Base-by-base conservation (phyloP, 768 basidiomycete genomes). In the Cubamyces sp. region DNA sequence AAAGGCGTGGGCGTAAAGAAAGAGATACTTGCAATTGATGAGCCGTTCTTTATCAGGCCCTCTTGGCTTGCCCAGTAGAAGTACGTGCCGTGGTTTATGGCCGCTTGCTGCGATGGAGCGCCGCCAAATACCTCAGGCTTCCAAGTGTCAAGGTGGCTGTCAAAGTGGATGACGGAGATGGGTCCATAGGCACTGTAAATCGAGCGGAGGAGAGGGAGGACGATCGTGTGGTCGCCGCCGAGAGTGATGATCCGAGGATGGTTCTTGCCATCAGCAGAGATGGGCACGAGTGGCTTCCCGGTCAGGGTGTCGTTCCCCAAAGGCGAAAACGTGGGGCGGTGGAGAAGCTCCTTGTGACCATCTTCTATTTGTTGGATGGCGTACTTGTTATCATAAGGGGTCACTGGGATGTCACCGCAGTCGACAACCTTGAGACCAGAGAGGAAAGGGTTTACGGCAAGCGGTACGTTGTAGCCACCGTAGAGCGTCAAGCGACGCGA, bases 191-290 rank as follows among this genome's bases (percentile, higher is more conserved):
- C 86, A 45, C 85, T 84, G 72, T 90, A 72, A 49, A 94, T 83
- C 16, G 92, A 90, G 42, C 91, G 85, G 57, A 81, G 71, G 48
- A 87, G 75, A 16, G 86, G 86, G 7, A 87, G 73, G 40, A 87
- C 91, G 63, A 94, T 91, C 9, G 92, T 92, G 71, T 94, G 93
- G 70, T 95, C 93, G 3, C 94, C 93, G 21, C 94, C 94, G 37
- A 94, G 84, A 21, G 92, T 91, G 62, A 95, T 82, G 57, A 95
- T 77, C 41, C 91, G 80, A 0, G 93, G 92, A 69, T 94, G 92
- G 57, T 84, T 78, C 70, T 84, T 85, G 14, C 90, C 91, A 62
- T 94, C 91, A 19, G 75, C 69, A 43, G 89, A 83, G 46, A 91
- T 74, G 19, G 89, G 85, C 15, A 75, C 70, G 21, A 90, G 81